phyloP scores from a whole-genome alignment of 2,329 filamentous ascomycete species.

The Orbilia ellipsospora region DNA sequence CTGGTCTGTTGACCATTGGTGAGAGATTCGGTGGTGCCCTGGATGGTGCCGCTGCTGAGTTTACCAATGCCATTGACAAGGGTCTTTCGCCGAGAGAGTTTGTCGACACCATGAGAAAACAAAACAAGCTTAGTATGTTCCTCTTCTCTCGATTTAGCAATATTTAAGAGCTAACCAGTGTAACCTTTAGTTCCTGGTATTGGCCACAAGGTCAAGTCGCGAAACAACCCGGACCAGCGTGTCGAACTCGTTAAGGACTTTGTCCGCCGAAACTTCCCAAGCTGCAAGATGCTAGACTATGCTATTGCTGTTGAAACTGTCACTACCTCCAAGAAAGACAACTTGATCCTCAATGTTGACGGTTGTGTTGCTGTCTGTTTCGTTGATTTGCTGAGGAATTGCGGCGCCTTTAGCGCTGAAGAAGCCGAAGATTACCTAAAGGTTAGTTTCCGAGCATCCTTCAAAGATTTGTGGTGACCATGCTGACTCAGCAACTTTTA shows the following conservation, averaged over 20 bases:
- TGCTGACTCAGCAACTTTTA: slow-evolving; percentile 13
- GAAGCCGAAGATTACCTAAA: slow-evolving; percentile 98
- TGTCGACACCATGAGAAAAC: slow-evolving; percentile 98
- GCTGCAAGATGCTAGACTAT: slow-evolving; percentile 98
- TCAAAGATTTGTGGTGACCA: not conserved
- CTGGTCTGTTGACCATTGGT: slow-evolving; percentile 96
- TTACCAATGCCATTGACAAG: slow-evolving; percentile 98
- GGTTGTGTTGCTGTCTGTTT: slow-evolving; percentile 99
- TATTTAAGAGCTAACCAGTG: slow-evolving; percentile 58
- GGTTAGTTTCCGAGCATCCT: slow-evolving; percentile 31
- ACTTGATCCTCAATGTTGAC: slow-evolving; percentile 98
- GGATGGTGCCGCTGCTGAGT: slow-evolving; percentile 97
- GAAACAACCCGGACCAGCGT: slow-evolving; percentile 99
- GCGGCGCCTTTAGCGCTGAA: slow-evolving; percentile 93
- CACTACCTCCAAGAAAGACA: slow-evolving; percentile 99
- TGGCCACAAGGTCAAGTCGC: slow-evolving; percentile 98
- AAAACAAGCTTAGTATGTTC: slow-evolving; percentile 92
- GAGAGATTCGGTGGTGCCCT: slow-evolving; percentile 98
- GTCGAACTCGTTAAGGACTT: slow-evolving; percentile 99
- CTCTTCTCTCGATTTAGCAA: not conserved
- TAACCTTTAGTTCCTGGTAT: slow-evolving; percentile 82
- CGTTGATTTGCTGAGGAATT: slow-evolving; percentile 96
- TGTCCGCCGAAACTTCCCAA: slow-evolving; percentile 96
- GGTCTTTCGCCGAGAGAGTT: slow-evolving; percentile 98
- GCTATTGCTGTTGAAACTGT: slow-evolving; percentile 97